Percentiles rank a stretch among this genome's conserved stretches.
Conservation (phyloP, 208 protist species). For the Leishmania gerbilli region DNA sequence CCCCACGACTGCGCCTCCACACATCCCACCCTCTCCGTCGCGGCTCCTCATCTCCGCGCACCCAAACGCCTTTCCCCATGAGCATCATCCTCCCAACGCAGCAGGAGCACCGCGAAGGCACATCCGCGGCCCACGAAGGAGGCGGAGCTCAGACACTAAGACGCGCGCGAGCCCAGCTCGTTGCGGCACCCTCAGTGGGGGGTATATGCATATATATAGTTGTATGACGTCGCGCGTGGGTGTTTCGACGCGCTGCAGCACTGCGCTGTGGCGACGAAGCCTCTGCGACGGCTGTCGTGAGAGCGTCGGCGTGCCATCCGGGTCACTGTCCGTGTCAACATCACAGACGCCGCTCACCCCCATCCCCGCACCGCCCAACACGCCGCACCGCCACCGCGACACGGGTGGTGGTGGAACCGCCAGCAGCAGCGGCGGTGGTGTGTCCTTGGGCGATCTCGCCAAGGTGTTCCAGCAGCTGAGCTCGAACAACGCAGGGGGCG, state of each 20-base stretch:
- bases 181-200: neutral
- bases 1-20: neutral
- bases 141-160: neutral
- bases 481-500: neutral
- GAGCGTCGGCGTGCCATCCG: neutral
- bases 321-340: neutral
- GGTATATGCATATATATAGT: neutral
- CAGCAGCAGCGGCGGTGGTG: neutral
- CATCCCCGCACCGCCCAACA: neutral
- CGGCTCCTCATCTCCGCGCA: neutral
- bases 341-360: neutral
- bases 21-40: neutral
- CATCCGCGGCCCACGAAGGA: neutral
- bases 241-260: neutral
- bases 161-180: neutral
- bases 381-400: neutral
- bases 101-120: neutral
- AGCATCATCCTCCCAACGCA: neutral
- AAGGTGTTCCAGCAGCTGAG: slow-evolving; percentile 47
- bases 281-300: neutral
- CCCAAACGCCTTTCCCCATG: neutral
- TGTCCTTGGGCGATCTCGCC: slow-evolving; percentile 48
- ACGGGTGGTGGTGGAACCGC: neutral
- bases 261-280: slow-evolving; percentile 3
- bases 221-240: neutral